Base-by-base conservation (phyloP, 139 green algal genomes). In the Axilococcus clingmanii region DNA sequence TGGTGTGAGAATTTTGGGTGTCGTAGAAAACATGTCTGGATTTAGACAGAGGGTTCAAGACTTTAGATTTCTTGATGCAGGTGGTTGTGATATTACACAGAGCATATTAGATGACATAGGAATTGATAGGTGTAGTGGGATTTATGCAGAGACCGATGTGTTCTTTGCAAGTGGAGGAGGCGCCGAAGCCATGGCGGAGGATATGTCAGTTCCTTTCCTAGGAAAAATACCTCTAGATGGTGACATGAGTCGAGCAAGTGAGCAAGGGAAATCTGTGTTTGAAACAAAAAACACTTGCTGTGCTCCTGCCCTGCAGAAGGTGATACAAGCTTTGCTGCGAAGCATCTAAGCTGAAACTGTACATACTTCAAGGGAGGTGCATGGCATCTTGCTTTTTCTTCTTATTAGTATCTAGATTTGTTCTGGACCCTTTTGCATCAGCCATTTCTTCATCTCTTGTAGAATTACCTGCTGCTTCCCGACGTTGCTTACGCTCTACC, bases 1-100 rank as follows among this genome's bases (percentile, higher is more conserved):
- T 12, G 77, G 71, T 22, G 60, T 93, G 19, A 68, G 59, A 5
- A 77, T 99, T 20, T 64, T 99, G 25, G 92, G 92, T 0, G 83
- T 99, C 17, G 86, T 99, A 33, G 92, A 99, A 69, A 99, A 99
- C 65, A 99, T 99, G 91, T 74, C 52, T 8, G 78, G 71, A 0
- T 69, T 96, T 50, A 59, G 61, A 28, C 48, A 77, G 43, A 72
- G 64, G 2, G 30, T 88, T 11, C 15, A 42, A 0, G 19, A 30
- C 5, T 57, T 93, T 25, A 53, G n/a, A n/a, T 90, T 91, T 0
- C 51, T 44, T 59, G 35, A 40, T 23, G 22, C 24, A 23, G 7
- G 16, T 30, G 70, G 57, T 3, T 35, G 33, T n/a, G 76, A 83
- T 56, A 42, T 79, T 24, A 78, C 71, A 5, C 40, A 49, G 8